Base-by-base conservation (phyloP, 1,284 basidiomycete species). In the Ganoderma lingzhi region DNA sequence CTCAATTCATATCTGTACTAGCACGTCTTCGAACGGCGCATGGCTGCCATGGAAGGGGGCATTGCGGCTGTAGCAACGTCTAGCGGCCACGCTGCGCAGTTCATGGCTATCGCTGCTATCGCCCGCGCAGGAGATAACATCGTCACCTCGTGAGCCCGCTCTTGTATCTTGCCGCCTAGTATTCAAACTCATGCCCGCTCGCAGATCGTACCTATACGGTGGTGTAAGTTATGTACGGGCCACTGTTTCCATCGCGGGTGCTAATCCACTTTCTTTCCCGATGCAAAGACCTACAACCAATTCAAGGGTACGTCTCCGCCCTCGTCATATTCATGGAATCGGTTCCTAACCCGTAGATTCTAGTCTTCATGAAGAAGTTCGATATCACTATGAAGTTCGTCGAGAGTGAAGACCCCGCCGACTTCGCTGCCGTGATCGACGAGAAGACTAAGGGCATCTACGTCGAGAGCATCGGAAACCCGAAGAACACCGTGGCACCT, bases 381-480 rank as follows among this genome's bases (percentile, higher is more conserved):
- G 92, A 92, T 44, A 95, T 97, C 73, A 84, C 84, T 2, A 90
- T 92, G 75, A 95, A 95, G 80, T 96, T 94, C 77, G 92, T 96
- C 69, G 82, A 86, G 3, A 87, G 86, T 32, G 84, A 86, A 64
- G 84, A 88, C 51, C 88, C 94, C 0, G 88, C 87, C 66, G 88
- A 85, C 0, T 93, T 94, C 78, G 89, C 84, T 0, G 88, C 88
- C 2, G 93, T 89, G 30, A 94, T 96, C 73, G 92, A 95, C 75
- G 89, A 90, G 32, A 90, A 87, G 28, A 95, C 93, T 3, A 94
- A 92, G 76, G 93, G 89, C 0, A 88, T 96, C 68, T 96, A 86
- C 77, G 85, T 96, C 35, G 96, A 97, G 85, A 91, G 86, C 71
- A 96, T 97, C 69, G 92, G 92, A 37, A 97, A 97, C 81, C 95